Base-by-base conservation (phyloP, 1,284 basidiomycete genomes). In the Cryptococcus sp. region DNA sequence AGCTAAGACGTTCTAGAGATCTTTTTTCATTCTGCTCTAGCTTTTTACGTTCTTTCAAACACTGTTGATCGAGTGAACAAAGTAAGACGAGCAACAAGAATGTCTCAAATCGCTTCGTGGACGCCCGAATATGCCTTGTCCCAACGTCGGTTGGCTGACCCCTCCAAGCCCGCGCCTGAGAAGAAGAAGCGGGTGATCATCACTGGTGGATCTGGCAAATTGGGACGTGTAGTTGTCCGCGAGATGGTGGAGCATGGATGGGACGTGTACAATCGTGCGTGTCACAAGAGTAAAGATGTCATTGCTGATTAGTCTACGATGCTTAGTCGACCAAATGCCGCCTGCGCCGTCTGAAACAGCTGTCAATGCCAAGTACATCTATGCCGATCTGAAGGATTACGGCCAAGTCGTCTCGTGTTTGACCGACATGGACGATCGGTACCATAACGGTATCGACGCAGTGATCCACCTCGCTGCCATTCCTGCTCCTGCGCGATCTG, bases 401-500 rank as follows among this genome's bases (percentile, higher is more conserved):
- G 76, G 76, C 6, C 66, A 72, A 46, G 75, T 78, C 10, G 60
- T 78, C 19, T 66, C 60, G 3, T 50, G 50, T 8, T 53, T 73
- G 15, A 53, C 55, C 10, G 70, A 71, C 40, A 58, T 71, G 16
- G 78, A 79, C 53, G 29, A 34, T 10, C 8, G 29, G 29, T 34
- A 34, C 8, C 29, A 34, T 34, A 73, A 76, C 65, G 71, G 71
- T 0, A 63, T 78, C 4, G 70, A 78, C 52, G 76, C 77, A 0
- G 70, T 78, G 10, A 75, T 78, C 23, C 77, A 79, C 47, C 61
- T 79, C 3, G 77, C 75, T 10, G 77, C 77, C 15, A 76, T 78
- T 55, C 75, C 77, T 4, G 64, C 63, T n/a, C 76, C 76, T 1
- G 75, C 72, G 1, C 69, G 70, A 57, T 68, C 69, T 16, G 68